Evolutionary conservation across 1,284 basidiomycete species (phyloP).

Genomic region (Pyrrhoderma lamaoense): DNA sequence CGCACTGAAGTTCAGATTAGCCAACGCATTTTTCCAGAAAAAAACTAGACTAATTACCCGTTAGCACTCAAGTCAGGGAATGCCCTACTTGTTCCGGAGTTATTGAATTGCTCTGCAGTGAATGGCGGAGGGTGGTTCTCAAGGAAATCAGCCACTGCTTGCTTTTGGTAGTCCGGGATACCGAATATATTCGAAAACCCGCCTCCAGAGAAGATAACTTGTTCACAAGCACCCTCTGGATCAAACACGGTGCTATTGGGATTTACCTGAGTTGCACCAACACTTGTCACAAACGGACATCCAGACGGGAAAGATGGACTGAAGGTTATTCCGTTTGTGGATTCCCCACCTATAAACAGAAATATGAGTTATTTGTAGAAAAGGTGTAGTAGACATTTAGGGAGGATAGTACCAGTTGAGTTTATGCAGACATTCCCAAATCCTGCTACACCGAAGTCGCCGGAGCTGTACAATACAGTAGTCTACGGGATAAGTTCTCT

Average conservation of each 20-base stretch:
- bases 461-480: conserved; percentile 30
- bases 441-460: conserved; percentile 30
- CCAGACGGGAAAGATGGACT: conserved; percentile 29
- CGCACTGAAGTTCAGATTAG: conserved; percentile 10
- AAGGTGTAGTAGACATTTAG: conserved; percentile 16
- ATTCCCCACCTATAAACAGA: conserved; percentile 19
- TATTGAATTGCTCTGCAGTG: conserved; percentile 24
- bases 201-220: conserved; percentile 28
- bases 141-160: conserved; percentile 23
- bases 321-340: conserved; percentile 23
- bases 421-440: conserved; percentile 24
- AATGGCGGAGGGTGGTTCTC: conserved; percentile 26
- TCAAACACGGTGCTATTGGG: conserved; percentile 21
- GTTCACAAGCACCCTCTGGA: conserved; percentile 25
- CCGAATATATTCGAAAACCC: conserved; percentile 32
- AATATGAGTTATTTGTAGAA: background rate
- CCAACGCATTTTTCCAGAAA: background rate
- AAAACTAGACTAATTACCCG: conserved; percentile 13
- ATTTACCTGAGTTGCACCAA: conserved; percentile 30
- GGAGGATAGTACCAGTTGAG: conserved; percentile 19
- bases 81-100: conserved; percentile 25
- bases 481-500: conserved; percentile 16
- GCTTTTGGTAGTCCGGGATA: conserved; percentile 28
- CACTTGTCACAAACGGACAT: conserved; percentile 25
- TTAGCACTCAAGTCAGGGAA: conserved; percentile 23